Base-by-base conservation (phyloP, 371 early-diverging fungal species). In the Mucor racemosus region DNA sequence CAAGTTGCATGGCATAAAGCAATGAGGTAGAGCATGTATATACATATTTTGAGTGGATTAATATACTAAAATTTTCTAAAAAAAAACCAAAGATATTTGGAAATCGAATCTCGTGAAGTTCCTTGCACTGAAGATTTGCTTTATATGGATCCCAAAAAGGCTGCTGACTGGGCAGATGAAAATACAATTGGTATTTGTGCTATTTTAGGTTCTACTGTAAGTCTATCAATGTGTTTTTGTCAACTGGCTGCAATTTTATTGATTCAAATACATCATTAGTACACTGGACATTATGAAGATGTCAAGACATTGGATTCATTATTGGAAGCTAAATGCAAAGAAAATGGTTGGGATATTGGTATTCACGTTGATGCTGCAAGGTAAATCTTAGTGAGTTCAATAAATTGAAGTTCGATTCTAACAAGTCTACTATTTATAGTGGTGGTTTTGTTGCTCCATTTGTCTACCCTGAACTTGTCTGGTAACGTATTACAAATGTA, bases 361-460 rank as follows among this genome's bases (percentile, higher is more conserved):
- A 91, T 93, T 64, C 93, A 93, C 71, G 88, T 93, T 44, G 92
- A 92, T 68, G 93, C 90, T 17, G 93, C 93, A 40, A 38, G 38
- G 38, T 38, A 38, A 38, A 38, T 26, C 26, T 26, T 26, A 26
- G 3, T 26, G 26, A 3, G 26, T 26, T 26, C 3, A 1, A 1
- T 26, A 26, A 26, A 26, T 1, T 26, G 1, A 26, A 26, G 26
- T 3, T 26, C 26, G 3, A 38, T 38, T 11, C 79, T 2, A 41
- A 19, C n/a, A 21, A 21, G 11, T 8, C 8, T n/a, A 50, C 14
- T n/a, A 14, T 48, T 9, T 38, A 11, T 38, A 77, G 84, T 66
- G 93, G 93, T 53, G 93, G 91, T 21, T 90, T 93, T 58, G 85
- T 93, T 11, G 93, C 91, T 15, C 93, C 93, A 10, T 93, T 93